phyloP scores from a whole-genome alignment of 768 basidiomycete genomes.

The Rhizopogon sp. region DNA sequence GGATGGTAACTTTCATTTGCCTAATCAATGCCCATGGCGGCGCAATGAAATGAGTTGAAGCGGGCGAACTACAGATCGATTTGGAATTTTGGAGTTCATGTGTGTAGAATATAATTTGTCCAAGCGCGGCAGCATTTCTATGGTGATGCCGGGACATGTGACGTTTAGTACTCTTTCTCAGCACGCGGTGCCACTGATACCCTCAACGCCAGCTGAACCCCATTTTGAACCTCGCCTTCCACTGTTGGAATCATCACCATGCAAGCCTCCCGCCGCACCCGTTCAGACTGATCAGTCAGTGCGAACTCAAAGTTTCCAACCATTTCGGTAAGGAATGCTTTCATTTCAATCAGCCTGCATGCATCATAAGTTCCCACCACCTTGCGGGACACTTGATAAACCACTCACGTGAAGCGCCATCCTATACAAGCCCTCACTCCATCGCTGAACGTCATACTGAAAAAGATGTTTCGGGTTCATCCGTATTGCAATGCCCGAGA shows the following conservation, averaged over 20 bases:
- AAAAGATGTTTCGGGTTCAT: background rate
- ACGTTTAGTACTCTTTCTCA: background rate
- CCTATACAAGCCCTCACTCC: slow-evolving; percentile 23
- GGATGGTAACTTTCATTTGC: no score
- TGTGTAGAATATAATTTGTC: no score
- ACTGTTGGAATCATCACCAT: slow-evolving; percentile 30
- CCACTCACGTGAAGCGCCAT: slow-evolving; percentile 27
- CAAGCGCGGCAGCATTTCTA: no score
- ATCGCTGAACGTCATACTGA: slow-evolving; percentile 25
- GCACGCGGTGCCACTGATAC: slow-evolving; percentile 14
- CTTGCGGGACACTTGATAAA: background rate
- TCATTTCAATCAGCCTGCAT: slow-evolving; percentile 43
- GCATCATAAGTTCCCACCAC: background rate
- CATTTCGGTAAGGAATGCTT: slow-evolving; percentile 53
- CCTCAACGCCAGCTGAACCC: slow-evolving; percentile 28
- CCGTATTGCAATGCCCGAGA: background rate
- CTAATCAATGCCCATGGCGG: no score
- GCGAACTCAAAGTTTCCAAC: slow-evolving; percentile 49
- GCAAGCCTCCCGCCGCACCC: slow-evolving; percentile 24
- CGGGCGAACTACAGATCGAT: no score
- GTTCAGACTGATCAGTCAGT: slow-evolving; percentile 23
- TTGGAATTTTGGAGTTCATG: no score
- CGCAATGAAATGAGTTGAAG: no score
- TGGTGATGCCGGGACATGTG: background rate
- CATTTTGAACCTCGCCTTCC: slow-evolving; percentile 25